Percentiles rank a stretch among this genome's conserved stretches.
Conservation (phyloP, 1,284 basidiomycete genomes). For the Xerocomus amazonicus region DNA sequence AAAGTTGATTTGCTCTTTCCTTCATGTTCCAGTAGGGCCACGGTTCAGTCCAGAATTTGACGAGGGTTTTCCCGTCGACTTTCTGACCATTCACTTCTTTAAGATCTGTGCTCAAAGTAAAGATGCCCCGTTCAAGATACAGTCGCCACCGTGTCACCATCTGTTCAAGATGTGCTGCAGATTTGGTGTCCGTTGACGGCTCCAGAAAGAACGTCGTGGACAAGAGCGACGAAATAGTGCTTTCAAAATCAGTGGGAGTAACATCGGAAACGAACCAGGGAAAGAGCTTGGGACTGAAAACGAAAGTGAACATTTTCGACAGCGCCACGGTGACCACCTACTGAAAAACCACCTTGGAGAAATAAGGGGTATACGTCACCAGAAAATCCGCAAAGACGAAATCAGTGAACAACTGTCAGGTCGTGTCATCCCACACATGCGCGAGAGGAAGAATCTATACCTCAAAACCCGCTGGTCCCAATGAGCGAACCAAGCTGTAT, state of each 20-base stretch:
- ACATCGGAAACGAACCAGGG: constrained; percentile 96
- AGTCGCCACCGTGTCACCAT: constrained; percentile 74
- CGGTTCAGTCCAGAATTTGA: constrained; percentile 84
- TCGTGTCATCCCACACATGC: not conserved
- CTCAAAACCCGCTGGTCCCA: constrained; percentile 78
- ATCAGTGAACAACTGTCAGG: constrained; percentile 83
- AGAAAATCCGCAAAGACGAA: constrained; percentile 94
- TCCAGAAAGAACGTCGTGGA: constrained; percentile 59
- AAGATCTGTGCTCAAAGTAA: constrained; percentile 60
- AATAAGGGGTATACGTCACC: constrained; percentile 81
- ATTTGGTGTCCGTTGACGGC: constrained; percentile 19
- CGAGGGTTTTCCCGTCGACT: constrained; percentile 23
- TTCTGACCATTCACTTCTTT: constrained; percentile 19
- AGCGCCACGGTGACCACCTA: constrained; percentile 37
- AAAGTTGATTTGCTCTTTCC: constrained; percentile 55
- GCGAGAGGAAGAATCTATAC: constrained; percentile 7
- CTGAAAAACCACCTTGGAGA: constrained; percentile 85
- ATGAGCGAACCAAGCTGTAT: not conserved
- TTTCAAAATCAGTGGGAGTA: constrained; percentile 72
- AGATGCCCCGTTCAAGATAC: constrained; percentile 69
- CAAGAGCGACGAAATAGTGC: constrained; percentile 48
- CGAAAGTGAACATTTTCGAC: constrained; percentile 12
- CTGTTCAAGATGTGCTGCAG: constrained; percentile 44
- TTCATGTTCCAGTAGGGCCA: constrained; percentile 83
- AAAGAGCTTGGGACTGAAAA: constrained; percentile 74